Evolutionary conservation across 495 filamentous ascomycete species (phyloP), one percentile per base, ranked within the genome.

Genomic region (Trichocladium antarcticum): DNA sequence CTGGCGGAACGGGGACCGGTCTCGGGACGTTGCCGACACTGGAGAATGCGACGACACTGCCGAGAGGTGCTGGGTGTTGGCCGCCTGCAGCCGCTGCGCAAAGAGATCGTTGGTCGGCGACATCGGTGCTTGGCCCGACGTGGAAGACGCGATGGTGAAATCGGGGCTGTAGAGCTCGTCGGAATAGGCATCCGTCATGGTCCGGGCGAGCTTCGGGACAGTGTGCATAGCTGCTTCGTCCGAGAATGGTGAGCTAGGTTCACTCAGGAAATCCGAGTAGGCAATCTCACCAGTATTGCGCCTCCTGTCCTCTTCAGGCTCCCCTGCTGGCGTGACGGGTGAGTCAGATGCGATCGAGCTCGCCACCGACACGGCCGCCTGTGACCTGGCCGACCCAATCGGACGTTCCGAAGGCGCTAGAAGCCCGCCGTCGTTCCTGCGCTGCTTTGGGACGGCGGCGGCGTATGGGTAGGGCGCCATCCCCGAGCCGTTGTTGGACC

Each of bases 131-230:
- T 68, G 64, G 57, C 64, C 59, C 60, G 76, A 37, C 44, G 70
- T 49, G 34, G 78, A 67, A 29, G 78, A 70, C 54, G 77, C 75
- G 62, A 77, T 68, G 47, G 69, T 66, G 50, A 75, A 72, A 54
- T 68, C 71, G 7, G 85, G 81, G 53, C 81, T 86, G 75, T 83
- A 95, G 1, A 95, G 76, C 57, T 92, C 87, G 62, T 95, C 89
- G 57, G 80, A 73, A 57, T 84, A 88, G 24, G 85, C 75, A 59
- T 95, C 89, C 8, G 87, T 89, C 62, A 89, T 83, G 7, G 88
- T 93, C 41, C 89, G 77, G 44, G 85, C 80, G 51, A 95, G 74
- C 64, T 92, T 93, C 5, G 89, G 85, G 32, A 86, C 72, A 27
- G 71, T 65, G 44, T 65, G 61, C 59, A 72, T 70, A 59, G 56